Conservation (phyloP, 306 rosid species). For the Begonia fuchsioides region DNA sequence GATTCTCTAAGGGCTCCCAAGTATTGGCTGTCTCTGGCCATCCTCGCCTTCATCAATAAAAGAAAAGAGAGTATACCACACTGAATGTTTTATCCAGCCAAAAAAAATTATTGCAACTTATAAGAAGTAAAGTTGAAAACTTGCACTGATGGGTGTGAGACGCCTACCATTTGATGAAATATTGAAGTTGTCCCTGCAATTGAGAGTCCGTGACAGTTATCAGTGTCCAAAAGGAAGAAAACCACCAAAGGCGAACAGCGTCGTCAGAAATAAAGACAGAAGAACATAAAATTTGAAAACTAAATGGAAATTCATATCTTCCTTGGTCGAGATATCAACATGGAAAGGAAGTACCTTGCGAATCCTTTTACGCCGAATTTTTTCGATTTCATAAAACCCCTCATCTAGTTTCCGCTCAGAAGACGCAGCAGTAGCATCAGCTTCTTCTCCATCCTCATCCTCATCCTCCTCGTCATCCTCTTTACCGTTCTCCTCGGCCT, state of each 20-base stretch:
- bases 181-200: slow-evolving; percentile 66
- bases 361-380: slow-evolving; percentile 65
- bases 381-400: slow-evolving; percentile 68
- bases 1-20: slow-evolving; percentile 92
- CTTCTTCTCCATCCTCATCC: slow-evolving; percentile 15
- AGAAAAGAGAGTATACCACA: slow-evolving; percentile 7
- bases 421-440: slow-evolving; percentile 6
- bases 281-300: too few relatives aligned
- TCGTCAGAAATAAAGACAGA: background rate
- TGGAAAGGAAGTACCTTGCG: slow-evolving; percentile 40
- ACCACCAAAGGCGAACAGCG: background rate
- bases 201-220: slow-evolving; percentile 1
- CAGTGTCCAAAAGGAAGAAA: background rate
- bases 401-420: slow-evolving; percentile 39
- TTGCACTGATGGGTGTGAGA: background rate
- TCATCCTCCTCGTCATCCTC: slow-evolving; percentile 18
- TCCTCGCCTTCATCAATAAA: slow-evolving; percentile 45
- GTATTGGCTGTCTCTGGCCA: slow-evolving; percentile 94
- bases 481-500: slow-evolving; percentile 13
- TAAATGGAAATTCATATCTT: too few relatives aligned
- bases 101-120: background rate
- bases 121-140: background rate
- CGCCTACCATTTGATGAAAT: slow-evolving; percentile 79
- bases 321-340: too few relatives aligned
- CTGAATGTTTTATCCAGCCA: background rate